Base-by-base conservation (phyloP, 176 grass and related monocot species). In the Oryza meyeriana region DNA sequence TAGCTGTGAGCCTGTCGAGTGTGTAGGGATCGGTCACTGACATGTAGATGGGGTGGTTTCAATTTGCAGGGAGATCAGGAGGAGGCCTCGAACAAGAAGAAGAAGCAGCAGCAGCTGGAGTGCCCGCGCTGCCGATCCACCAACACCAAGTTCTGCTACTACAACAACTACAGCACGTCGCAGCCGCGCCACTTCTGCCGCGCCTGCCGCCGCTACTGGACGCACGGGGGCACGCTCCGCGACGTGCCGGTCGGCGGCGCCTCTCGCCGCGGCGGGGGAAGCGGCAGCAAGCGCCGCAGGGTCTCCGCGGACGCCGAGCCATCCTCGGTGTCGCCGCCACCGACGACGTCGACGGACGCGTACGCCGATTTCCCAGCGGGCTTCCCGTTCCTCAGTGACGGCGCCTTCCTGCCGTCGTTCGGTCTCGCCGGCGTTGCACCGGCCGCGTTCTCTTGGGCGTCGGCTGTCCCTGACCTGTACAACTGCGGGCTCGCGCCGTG, bases 141-240 rank as follows among this genome's bases (percentile, higher is more conserved):
- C 58, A 91, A 94, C 88, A 94, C 95, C 79, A 98, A 98, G 85
- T 98, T 98, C 90, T 98, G 95, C 90, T 98, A 98, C 90, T 98
- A 98, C 88, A 98, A 98, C 90, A 97, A 97, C 83, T 94, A 97
- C 85, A 97, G 92, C 90, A 86, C 77, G 16, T 31, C 89, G 18
- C 95, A 98, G 95, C 95, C 92, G 9, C 88, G 95, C 12, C 92
- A 94, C 90, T 98, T 85, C 84, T 98, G 95, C 84, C 92, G 92
- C 64, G 83, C 83, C 0, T 97, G 94, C 80, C 95, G 88, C 45
- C 88, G 95, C 73, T 90, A 98, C 92, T 94, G 95, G 95, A 98
- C 95, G 5, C 90, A 86, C 31, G 92, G 95, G 71, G 95, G 95
- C 31, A 86, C 88, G 52, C 92, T 94, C 26, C 95, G 95, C 30